Conservation (phyloP, 2,329 filamentous ascomycete species). For the Ophiostoma australiae region DNA sequence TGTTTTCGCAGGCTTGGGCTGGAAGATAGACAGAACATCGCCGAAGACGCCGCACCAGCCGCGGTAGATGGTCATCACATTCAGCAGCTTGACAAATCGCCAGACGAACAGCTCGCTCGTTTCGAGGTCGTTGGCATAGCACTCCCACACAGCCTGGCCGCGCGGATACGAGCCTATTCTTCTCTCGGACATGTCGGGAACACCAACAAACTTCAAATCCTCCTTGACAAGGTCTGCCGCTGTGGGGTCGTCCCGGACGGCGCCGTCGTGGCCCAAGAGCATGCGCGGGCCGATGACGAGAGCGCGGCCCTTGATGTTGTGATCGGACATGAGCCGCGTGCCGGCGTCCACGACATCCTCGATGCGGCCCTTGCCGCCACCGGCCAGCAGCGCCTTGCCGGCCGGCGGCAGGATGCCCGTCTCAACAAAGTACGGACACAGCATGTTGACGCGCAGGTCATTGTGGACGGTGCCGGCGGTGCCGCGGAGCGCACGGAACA, state of each 20-base stretch:
- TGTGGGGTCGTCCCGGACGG: conserved; percentile 12
- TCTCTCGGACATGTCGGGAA: neutral
- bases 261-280: conserved; percentile 37
- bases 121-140: conserved; percentile 55
- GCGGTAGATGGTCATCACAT: conserved; percentile 44
- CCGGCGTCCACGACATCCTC: conserved; percentile 60
- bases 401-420: conserved; percentile 49
- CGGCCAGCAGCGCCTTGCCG: conserved; percentile 52
- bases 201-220: conserved; percentile 27
- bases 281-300: conserved; percentile 55
- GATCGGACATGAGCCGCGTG: conserved; percentile 56
- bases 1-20: neutral
- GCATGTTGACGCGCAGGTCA: conserved; percentile 58
- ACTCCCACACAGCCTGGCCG: conserved; percentile 53
- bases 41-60: conserved; percentile 51
- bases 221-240: conserved; percentile 11
- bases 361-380: conserved; percentile 47
- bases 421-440: conserved; percentile 61
- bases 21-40: conserved; percentile 33
- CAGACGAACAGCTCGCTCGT: conserved; percentile 52
- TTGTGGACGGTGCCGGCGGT: conserved; percentile 39
- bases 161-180: neutral
- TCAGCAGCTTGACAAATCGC: conserved; percentile 51
- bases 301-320: conserved; percentile 50
- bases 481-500: conserved; percentile 55